Conservation (phyloP, 306 rosid species). For the Senna siamea region DNA sequence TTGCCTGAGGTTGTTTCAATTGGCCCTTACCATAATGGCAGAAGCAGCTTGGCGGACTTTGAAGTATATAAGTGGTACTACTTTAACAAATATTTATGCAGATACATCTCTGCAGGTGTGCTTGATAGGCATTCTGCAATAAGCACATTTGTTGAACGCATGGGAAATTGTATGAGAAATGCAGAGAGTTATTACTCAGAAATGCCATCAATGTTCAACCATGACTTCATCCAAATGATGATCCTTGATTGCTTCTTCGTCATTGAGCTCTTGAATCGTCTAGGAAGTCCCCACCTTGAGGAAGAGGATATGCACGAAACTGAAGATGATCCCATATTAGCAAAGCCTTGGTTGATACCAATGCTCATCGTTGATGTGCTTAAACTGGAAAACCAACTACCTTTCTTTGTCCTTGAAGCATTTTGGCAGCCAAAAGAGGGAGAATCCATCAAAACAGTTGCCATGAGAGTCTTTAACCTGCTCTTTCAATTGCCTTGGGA, state of each 20-base stretch:
- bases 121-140: neutral
- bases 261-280: neutral
- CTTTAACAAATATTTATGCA: too few relatives aligned
- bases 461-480: too few relatives aligned
- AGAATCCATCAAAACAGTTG: too few relatives aligned
- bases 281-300: neutral
- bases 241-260: neutral
- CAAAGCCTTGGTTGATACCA: neutral
- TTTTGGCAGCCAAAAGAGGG: neutral
- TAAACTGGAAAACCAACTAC: neutral
- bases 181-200: neutral
- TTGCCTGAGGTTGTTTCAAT: neutral
- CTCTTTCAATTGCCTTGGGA: conserved; percentile 1
- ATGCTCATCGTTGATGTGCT: neutral
- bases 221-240: neutral
- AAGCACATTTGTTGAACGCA: neutral
- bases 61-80: neutral
- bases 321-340: neutral
- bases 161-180: neutral
- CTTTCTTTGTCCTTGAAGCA: neutral
- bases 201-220: neutral
- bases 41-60: neutral
- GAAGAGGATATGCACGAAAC: too few relatives aligned
- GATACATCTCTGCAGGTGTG: neutral
- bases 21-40: neutral